Evolutionary conservation across 1,284 basidiomycete genomes (phyloP), one percentile per base, ranked within the genome.

Genomic region (Apiotrichum sp.): DNA sequence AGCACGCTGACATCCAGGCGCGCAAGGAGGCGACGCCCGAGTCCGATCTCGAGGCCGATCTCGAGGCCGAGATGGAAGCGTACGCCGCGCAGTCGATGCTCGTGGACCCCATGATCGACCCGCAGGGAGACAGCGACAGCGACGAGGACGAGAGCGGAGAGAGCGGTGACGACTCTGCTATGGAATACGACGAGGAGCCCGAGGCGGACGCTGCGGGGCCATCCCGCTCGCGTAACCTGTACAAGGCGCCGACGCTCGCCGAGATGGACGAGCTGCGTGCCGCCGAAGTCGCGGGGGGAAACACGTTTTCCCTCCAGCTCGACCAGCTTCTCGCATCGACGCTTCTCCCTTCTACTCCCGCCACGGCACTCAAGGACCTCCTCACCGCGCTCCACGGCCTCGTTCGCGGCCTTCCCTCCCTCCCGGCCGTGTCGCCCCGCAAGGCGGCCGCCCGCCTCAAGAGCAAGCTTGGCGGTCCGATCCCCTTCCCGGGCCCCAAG

Each of bases 311-410:
- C 83, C 89, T 69, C 84, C 90, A 71, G 57, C 64, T 72, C 31
- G 62, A 63, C 34, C 86, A 91, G 57, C 79, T 96, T 14, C 90
- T 87, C 70, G 81, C 83, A 65, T 93, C 89, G 0, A 88, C 82
- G 53, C 82, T 90, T 1, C 90, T 96, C 78, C 58, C 70, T 8
- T 33, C 57, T 2, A 61, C 64, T 3, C 66, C 67, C 6, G 54
- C 64, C 6, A 49, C 69, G 0, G 52, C 53, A 3, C 64, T 93
- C 61, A 88, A 91, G 61, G 83, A 83, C 0, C 78, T 95, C 7
- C 78, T 95, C 9, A 86, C 88, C 4, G 86, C 86, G 62, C 79
- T 92, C 32, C 83, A 86, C 50, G 87, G 87, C 16, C 88, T 86
- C 34, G 66, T 76, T 32, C 70, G 77, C 46, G 57, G 66, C 53